Base-by-base conservation (phyloP, 192 early-diverging fungal species). In the Kappamyces sp. region DNA sequence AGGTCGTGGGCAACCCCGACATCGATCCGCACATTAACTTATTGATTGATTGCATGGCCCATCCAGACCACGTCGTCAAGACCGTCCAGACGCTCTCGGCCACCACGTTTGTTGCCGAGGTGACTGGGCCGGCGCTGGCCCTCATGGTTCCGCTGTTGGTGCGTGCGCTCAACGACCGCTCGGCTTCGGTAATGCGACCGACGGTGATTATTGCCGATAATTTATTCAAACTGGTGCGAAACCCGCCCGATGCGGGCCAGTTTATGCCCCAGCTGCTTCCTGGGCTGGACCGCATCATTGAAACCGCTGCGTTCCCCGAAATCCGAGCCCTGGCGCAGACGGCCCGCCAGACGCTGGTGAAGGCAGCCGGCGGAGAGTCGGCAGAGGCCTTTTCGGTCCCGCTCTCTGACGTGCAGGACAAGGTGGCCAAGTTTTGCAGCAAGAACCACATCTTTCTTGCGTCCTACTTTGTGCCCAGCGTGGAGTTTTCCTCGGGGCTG, bases 231-330 rank as follows among this genome's bases (percentile, higher is more conserved):
- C 78, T 90, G 46, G 87, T 88, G 54, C 71, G 83, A 52, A 80
- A 86, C 63, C 87, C 88, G 44, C 70, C 73, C 55, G 82, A 87
- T 42, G 86, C 85, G 47, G 82, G 77, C 34, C 87, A 84, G 68
- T 90, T 90, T 80, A 73, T 90, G 74, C 87, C 87, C 67, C 69
- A 82, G 60, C 73, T 90, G 43, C 72, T 90, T 55, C 88, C 88
- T 35, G 84, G 78, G 60, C 73, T 90, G 43, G 79, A 86, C 61
- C 76, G 76, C 52, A 78, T 87, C 53, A 75, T 86, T 49, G 88
- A 90, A 47, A 80, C 83, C 42, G 84, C 80, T 51, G 80, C 87
- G 40, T 83, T 84, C 68, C 88, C 88, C 37, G 88, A 90, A 68
- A 63, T 74, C 54, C 67, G 77, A 42, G 67, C 55, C 3, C 61